Conservation (phyloP, 2,329 filamentous ascomycete genomes). For the Tolypocladium capitatum region DNA sequence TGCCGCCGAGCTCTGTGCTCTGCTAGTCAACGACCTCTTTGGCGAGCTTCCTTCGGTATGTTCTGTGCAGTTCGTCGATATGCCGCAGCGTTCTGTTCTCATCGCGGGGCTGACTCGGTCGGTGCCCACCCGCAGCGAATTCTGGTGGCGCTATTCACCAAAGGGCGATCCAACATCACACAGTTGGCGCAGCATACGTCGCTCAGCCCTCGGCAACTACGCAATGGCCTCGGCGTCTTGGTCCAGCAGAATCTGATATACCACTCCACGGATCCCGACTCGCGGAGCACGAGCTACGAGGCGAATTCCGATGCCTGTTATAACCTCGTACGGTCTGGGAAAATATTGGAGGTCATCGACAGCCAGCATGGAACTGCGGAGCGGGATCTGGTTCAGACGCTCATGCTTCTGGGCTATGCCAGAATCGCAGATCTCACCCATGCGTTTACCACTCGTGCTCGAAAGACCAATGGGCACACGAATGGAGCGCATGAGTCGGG, state of each 20-base stretch:
- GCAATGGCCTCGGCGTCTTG: conserved; percentile 69
- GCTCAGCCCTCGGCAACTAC: conserved; percentile 61
- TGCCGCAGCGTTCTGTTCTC: neutral
- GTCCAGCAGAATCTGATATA: conserved; percentile 80
- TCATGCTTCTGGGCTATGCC: conserved; percentile 67
- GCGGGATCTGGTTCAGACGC: conserved; percentile 57
- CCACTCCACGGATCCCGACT: conserved; percentile 52
- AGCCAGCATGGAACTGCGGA: conserved; percentile 62
- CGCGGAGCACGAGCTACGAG: conserved; percentile 63
- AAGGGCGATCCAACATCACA: conserved; percentile 61
- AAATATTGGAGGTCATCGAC: conserved; percentile 65
- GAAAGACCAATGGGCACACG: conserved; percentile 19
- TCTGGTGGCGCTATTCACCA: conserved; percentile 62
- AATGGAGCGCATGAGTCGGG: conserved; percentile 20
- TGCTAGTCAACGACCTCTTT: conserved; percentile 78
- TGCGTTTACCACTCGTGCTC: conserved; percentile 35
- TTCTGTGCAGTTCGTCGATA: conserved; percentile 4
- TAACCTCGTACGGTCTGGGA: conserved; percentile 66
- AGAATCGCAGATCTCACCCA: conserved; percentile 57
- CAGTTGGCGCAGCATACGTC: conserved; percentile 60
- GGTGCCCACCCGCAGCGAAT: conserved; percentile 52
- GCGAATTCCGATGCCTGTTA: conserved; percentile 73
- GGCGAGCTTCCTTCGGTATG: conserved; percentile 82
- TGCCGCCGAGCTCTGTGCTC: conserved; percentile 75
- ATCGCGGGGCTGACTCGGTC: conserved; percentile 14